Conservation (phyloP, 2,329 filamentous ascomycete genomes). For the Emmonsiellopsis sp. region DNA sequence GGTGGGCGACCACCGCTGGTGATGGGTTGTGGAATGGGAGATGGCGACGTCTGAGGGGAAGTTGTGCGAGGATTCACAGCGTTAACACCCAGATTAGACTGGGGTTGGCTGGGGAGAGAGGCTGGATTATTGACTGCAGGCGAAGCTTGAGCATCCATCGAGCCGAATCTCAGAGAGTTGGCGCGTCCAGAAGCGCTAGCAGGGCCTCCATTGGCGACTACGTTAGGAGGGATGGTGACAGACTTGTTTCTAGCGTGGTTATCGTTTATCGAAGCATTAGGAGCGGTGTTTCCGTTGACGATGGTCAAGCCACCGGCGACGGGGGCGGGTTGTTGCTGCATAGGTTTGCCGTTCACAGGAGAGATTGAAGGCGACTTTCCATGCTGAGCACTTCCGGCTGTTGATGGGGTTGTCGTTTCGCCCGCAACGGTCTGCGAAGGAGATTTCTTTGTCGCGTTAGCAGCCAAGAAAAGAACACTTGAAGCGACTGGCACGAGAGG, state of each 20-base stretch:
- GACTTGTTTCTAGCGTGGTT: slow-evolving; percentile 74
- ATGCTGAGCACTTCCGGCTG: slow-evolving; percentile 46
- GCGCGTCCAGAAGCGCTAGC: slow-evolving; percentile 41
- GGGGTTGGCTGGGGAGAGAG: slow-evolving; percentile 33
- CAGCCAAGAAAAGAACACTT: slow-evolving; percentile 20
- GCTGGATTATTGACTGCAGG: slow-evolving; percentile 55
- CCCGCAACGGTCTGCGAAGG: slow-evolving; percentile 39
- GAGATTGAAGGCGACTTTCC: slow-evolving; percentile 57
- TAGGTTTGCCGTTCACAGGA: slow-evolving; percentile 78
- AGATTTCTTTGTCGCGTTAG: slow-evolving; percentile 51
- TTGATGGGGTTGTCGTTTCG: slow-evolving; percentile 41
- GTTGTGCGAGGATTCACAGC: slow-evolving; percentile 61
- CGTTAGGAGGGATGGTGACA: slow-evolving; percentile 79
- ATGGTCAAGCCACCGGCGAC: slow-evolving; percentile 46
- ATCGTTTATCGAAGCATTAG: slow-evolving; percentile 44
- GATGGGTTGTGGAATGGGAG: slow-evolving; percentile 82
- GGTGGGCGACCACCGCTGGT: slow-evolving; percentile 77
- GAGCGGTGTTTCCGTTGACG: slow-evolving; percentile 54
- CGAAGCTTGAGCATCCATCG: slow-evolving; percentile 36
- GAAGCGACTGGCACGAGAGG: slow-evolving; percentile 41
- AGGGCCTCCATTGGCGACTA: slow-evolving; percentile 63
- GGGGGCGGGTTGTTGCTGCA: slow-evolving; percentile 18
- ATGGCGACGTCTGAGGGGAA: slow-evolving; percentile 81
- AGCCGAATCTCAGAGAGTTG: slow-evolving; percentile 45
- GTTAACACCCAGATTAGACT: slow-evolving; percentile 36